Evolutionary conservation across 2,329 filamentous ascomycete genomes (phyloP), one percentile per base, ranked within the genome.

Genomic region (Monilinia fructicola): DNA sequence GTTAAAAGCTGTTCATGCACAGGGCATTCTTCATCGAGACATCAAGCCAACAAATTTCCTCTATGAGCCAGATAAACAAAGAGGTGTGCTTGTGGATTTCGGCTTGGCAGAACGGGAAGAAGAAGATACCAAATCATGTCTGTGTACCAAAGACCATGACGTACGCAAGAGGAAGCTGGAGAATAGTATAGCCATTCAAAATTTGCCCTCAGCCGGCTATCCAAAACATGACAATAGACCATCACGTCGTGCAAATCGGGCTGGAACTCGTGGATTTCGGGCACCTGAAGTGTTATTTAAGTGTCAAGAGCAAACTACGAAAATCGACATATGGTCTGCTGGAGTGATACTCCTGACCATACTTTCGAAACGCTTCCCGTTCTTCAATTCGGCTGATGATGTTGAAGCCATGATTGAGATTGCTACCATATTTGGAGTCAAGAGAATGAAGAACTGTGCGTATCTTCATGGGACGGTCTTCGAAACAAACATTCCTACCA

Each of bases 21-120:
- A 91, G 74, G 84, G 86, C 52, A 98, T 99, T 68, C 85, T 99
- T 26, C 95, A 99, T 76, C 88, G 93, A 70, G 93, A 98, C 76
- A 97, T 98, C 76, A 98, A 98, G 76, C 95, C 95, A 7, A 99
- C 96, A 28, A 98, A 98, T 76, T 98, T 98, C 74, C 84, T 98
- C 50, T 98, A 98, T 79, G 92, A 96, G 71, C 91, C 92, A 0
- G 81, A 87, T 14, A 87, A 88, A 54, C 87, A 89, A 73, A 88
- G 91, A 65, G 95, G 95, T 52, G 94, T 99, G 2, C 85, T 99
- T 0, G 95, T 99, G n/a, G 95, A 99, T 76, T 99, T 99, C 80
- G 95, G 95, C n/a, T 85, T 99, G 21, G 95, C 95, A 46, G 95
- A 99, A 80, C 83, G 88, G 61, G 87, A 92, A 75, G 89, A 91